Evolutionary conservation across 73 alveolate genomes (phyloP), one percentile per base, ranked within the genome.

Genomic region (Tetrahymena malaccensis): DNA sequence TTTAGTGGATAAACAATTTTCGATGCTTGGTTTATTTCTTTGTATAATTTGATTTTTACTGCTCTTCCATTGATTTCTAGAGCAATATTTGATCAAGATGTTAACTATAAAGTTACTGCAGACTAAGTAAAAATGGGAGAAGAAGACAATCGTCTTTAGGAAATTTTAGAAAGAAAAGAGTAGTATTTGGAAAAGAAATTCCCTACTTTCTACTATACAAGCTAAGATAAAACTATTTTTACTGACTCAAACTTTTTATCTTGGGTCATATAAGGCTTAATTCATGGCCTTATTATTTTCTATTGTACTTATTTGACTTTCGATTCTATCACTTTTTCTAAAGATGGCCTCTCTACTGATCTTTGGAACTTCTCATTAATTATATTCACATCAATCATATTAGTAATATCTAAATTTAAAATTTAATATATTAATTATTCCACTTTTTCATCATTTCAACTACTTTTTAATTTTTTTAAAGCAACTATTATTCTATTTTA

Each of bases 201-300:
- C 94, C 96, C 96, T 35, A 56, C 97, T 19, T 95, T 98, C 16
- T 98, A 98, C 94, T 98, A 96, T 56, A 96, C 97, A 16, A 98
- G 99, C 15, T 93, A 97, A 43, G 94, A 96, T 57, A 57, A 97
- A 43, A 94, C 98, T 0, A 96, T 98, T 0, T 98, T 98, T 94
- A 97, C 95, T 16, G 84, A 96, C 93, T 84, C 96, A 9, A 97
- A 97, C 94, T 98, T 97, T 96, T 40, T 97, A 34, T 94, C 96
- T 33, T 98, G 97, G 97, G 95, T 95, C 38, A 57, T 96, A 6
- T 38, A 95, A 85, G 99, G 99, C 0, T 43, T 96, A 43, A 34
- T 95, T 35, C 99, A 97, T 94, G 96, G 98, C 4, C 43, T 96
- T 3, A 35, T 97, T 21, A 96, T 96, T 31, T 97, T 96, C 93